phyloP scores from a whole-genome alignment of 441 rosid species.

The Arabidopsis lyrata region DNA sequence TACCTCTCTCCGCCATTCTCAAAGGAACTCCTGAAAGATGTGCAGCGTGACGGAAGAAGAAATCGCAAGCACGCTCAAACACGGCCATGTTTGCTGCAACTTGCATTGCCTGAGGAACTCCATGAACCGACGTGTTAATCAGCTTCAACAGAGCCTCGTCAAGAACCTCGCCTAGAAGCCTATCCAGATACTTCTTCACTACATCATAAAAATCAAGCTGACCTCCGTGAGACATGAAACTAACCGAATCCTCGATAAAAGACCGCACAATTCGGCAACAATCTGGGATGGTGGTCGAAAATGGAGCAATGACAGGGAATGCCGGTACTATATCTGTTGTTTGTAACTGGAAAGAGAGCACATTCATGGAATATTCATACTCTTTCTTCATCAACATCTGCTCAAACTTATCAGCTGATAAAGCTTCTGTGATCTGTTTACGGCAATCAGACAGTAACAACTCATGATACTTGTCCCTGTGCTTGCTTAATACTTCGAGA shows the following conservation, averaged over 20 bases:
- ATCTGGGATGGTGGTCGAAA: slow-evolving; percentile 92
- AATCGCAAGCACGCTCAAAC: slow-evolving; percentile 96
- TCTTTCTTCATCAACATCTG: slow-evolving; percentile 99
- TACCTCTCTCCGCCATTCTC: slow-evolving; percentile 92
- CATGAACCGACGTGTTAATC: slow-evolving; percentile 75
- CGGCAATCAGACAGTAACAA: slow-evolving; percentile 88
- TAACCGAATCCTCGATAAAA: slow-evolving; percentile 95
- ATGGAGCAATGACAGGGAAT: slow-evolving; percentile 91
- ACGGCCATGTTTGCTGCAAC: slow-evolving; percentile 98
- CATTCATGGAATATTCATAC: slow-evolving; percentile 96
- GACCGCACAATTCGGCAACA: slow-evolving; percentile 95
- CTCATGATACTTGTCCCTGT: slow-evolving; percentile 94
- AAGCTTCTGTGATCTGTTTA: slow-evolving; percentile 88
- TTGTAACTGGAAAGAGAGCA: slow-evolving; percentile 93
- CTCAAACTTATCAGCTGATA: slow-evolving; percentile 90
- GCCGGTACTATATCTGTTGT: slow-evolving; percentile 88
- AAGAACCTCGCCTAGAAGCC: slow-evolving; percentile 84
- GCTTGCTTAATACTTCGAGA: slow-evolving; percentile 92
- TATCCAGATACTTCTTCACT: slow-evolving; percentile 90
- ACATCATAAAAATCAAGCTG: slow-evolving; percentile 93
- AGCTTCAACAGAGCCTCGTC: slow-evolving; percentile 87
- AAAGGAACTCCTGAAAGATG: slow-evolving; percentile 93
- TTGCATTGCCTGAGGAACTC: slow-evolving; percentile 97
- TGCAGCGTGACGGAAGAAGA: slow-evolving; percentile 93
- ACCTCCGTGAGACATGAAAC: slow-evolving; percentile 95